A percentile compares a stretch with the other conserved stretches of the same genome.
Conservation (phyloP, 2,329 filamentous ascomycete species). For the Botrytis deweyae region DNA sequence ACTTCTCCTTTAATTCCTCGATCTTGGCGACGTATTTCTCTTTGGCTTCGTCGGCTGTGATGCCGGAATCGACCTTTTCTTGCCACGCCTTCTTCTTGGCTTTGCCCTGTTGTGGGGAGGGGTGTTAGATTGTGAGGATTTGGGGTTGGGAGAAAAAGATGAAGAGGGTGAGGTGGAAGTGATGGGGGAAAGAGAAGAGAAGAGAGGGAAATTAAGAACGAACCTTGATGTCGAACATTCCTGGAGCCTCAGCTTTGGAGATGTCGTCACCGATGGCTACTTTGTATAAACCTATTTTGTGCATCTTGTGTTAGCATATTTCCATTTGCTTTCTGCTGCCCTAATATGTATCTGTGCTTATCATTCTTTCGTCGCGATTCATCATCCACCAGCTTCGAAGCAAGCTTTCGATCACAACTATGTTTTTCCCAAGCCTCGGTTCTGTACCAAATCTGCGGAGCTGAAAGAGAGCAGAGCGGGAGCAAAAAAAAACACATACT, state of each 20-base stretch:
- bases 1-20: conserved; percentile 67
- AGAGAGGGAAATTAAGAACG: conserved; percentile 38
- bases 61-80: conserved; percentile 61
- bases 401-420: not conserved
- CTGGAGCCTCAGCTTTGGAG: conserved; percentile 54
- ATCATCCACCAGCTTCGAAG: not conserved
- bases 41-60: conserved; percentile 66
- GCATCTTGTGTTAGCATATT: not conserved
- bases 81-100: conserved; percentile 79
- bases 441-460: not conserved
- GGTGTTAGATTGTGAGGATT: not conserved
- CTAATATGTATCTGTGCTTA: too few species aligned
- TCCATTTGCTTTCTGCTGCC: too few species aligned
- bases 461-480: not conserved
- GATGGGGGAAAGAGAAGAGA: conserved; percentile 38
- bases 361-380: not conserved
- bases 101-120: conserved; percentile 55
- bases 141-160: conserved; percentile 39
- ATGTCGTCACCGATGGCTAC: conserved; percentile 57
- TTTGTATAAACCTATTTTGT: conserved; percentile 56
- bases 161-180: not conserved
- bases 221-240: conserved; percentile 67
- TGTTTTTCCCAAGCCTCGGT: not conserved
- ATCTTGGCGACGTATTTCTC: conserved; percentile 72
- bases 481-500: conserved; percentile 23